Evolutionary conservation across 176 grass and related monocot genomes (phyloP).

Genomic region (Saccharum officinarum): DNA sequence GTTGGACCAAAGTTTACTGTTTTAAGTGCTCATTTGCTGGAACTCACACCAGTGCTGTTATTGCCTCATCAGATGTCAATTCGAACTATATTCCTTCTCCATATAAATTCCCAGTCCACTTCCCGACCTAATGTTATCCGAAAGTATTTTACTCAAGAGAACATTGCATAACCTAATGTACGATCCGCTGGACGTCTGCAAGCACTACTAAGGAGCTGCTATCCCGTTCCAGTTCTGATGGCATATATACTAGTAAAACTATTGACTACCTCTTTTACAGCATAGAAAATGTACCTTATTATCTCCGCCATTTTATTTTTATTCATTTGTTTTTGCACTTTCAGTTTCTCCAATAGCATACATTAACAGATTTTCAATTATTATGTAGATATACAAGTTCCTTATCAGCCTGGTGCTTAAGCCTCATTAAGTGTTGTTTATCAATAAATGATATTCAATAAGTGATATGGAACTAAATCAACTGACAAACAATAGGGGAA

Average conservation of each 20-base stretch:
- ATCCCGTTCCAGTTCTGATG: conserved; percentile 18
- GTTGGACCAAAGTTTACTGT: conserved; percentile 39
- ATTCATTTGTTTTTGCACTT: background rate
- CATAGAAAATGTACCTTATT: background rate
- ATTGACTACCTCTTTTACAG: background rate
- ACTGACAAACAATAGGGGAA: conserved; percentile 10
- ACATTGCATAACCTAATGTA: background rate
- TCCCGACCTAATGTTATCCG: conserved; percentile 8
- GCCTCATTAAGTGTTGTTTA: background rate
- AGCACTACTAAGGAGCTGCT: background rate
- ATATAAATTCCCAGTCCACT: conserved; percentile 43
- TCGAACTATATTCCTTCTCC: conserved; percentile 43
- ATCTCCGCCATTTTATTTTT: background rate
- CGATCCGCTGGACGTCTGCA: background rate
- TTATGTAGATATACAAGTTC: background rate
- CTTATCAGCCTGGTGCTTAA: conserved; percentile 13
- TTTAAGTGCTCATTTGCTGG: conserved; percentile 51
- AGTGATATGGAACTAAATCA: conserved; percentile 27
- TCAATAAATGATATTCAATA: conserved; percentile 19
- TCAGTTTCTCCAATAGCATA: background rate
- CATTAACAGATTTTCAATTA: background rate
- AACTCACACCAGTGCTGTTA: conserved; percentile 23
- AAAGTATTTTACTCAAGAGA: conserved; percentile 26
- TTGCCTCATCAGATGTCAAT: conserved; percentile 36
- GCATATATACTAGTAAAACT: conserved; percentile 13